These are phyloP conservation scores for Barbatosphaeria neglecta DNA, from an alignment of 495 filamentous ascomycete genomes.

Conservation along the genomic window DNA sequence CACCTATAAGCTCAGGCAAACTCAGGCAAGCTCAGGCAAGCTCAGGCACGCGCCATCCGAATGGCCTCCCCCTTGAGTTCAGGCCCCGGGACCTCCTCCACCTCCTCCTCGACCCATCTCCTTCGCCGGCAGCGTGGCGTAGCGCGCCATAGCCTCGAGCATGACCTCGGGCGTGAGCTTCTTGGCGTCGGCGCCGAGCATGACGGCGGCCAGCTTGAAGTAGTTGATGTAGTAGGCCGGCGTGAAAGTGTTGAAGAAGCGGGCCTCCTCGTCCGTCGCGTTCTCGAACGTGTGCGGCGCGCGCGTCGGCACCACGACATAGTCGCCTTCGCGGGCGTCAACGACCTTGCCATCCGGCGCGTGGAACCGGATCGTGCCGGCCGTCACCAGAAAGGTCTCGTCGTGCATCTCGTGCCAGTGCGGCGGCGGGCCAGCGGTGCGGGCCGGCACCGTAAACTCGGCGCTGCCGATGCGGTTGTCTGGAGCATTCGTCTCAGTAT, in stretches of 20 bases:
- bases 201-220: constrained; percentile 29
- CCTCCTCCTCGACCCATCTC: no score
- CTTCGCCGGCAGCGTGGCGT: constrained; percentile 25
- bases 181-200: constrained; percentile 22
- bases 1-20: no score
- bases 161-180: constrained; percentile 3
- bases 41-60: no score
- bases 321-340: constrained; percentile 31
- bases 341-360: constrained; percentile 19
- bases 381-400: constrained; percentile 34
- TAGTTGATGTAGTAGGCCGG: constrained; percentile 40
- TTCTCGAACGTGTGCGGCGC: constrained; percentile 34
- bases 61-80: no score
- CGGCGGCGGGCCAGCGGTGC: constrained; percentile 19
- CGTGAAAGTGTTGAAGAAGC: constrained; percentile 38
- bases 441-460: constrained; percentile 26
- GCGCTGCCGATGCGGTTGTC: constrained; percentile 31
- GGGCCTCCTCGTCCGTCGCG: constrained; percentile 32
- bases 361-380: constrained; percentile 17
- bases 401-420: constrained; percentile 26
- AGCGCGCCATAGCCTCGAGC: constrained; percentile 27
- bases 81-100: no score
- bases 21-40: no score
- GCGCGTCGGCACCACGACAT: constrained; percentile 28
- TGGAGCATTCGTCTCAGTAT: constrained; percentile 15